These are phyloP conservation scores for Ascochyta clinopodiicola DNA, from an alignment of 2,329 filamentous ascomycete species.

Conservation along the genomic window DNA sequence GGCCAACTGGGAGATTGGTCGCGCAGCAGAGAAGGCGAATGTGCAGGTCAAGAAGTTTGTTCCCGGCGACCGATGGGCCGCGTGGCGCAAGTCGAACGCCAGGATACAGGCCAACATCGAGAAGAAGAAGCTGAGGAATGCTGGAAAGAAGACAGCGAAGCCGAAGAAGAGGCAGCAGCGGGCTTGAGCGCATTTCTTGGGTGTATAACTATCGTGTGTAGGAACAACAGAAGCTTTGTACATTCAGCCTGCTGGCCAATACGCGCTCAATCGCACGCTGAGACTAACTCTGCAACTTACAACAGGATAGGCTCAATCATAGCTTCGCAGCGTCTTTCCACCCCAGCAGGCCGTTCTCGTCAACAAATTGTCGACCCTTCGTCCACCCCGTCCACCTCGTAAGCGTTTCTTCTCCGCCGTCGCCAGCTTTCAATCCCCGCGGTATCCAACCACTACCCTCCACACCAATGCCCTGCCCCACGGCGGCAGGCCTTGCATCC, in stretches of 20 bases:
- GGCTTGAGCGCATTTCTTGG: slow-evolving; percentile 11
- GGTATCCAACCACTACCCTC: slow-evolving; percentile 72
- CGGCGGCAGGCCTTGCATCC: slow-evolving; percentile 48
- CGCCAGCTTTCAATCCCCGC: slow-evolving; percentile 66
- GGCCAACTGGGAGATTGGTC: slow-evolving; percentile 72
- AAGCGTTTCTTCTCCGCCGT: slow-evolving; percentile 74
- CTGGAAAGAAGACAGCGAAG: slow-evolving; percentile 45
- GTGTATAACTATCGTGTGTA: slow-evolving; percentile 34
- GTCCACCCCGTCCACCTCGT: slow-evolving; percentile 79
- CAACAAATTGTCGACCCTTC: slow-evolving; percentile 72
- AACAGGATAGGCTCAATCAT: slow-evolving; percentile 12
- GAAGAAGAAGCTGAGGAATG: slow-evolving; percentile 61
- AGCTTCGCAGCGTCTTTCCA: slow-evolving; percentile 55
- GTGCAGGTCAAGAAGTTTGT: slow-evolving; percentile 63
- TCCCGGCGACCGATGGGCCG: slow-evolving; percentile 66
- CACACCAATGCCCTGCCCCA: slow-evolving; percentile 70
- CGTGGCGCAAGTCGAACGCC: slow-evolving; percentile 67
- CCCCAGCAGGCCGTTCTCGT: slow-evolving; percentile 46
- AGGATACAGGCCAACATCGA: slow-evolving; percentile 60
- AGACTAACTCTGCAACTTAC: background rate
- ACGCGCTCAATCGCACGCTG: background rate
- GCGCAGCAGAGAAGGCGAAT: slow-evolving; percentile 65
- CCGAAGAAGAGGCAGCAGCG: slow-evolving; percentile 38
- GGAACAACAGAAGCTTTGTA: slow-evolving; percentile 23
- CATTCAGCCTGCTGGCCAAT: slow-evolving; percentile 11